Base-by-base conservation (phyloP, 306 rosid genomes). In the Bauhinia variegata region DNA sequence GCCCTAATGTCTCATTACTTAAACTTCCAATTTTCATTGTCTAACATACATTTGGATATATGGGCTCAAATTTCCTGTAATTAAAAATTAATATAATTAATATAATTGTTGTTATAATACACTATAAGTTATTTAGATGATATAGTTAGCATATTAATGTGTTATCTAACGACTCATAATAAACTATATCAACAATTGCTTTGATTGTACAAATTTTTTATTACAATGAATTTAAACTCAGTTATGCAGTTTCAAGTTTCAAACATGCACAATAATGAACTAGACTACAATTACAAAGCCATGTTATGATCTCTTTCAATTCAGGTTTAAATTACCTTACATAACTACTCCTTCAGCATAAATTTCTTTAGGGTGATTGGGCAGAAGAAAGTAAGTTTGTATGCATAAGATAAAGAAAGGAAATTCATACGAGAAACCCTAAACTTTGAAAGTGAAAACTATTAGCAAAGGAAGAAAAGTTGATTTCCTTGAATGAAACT, bases 201-300 rank as follows among this genome's bases (percentile, higher is more conserved):
- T n/a, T n/a, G n/a, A n/a, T n/a, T n/a, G n/a, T n/a, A n/a, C n/a
- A n/a, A n/a, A n/a, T n/a, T n/a, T n/a, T n/a, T n/a, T n/a, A n/a
- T n/a, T n/a, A n/a, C n/a, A n/a, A n/a, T n/a, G n/a, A n/a, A n/a
- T n/a, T n/a, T n/a, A n/a, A n/a, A n/a, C n/a, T n/a, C n/a, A n/a
- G n/a, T n/a, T n/a, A n/a, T n/a, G n/a, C n/a, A n/a, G n/a, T n/a
- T n/a, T n/a, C n/a, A n/a, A n/a, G 73, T 77, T 77, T 68, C 61
- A 61, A 68, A 71, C 74, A 71, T 77, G 82, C 77, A 77, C 65
- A 43, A 77, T 71, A 71, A 52, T 58, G 73, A 65, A 28, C 74
- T 42, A 71, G 19, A 37, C 53, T 70, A n/a, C 41, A 36, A 36
- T 36, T 50, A 62, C 64, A 64, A 65, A 5, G n/a, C 39, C 44